Conservation (phyloP, 768 basidiomycete genomes). For the Boletales sp. region DNA sequence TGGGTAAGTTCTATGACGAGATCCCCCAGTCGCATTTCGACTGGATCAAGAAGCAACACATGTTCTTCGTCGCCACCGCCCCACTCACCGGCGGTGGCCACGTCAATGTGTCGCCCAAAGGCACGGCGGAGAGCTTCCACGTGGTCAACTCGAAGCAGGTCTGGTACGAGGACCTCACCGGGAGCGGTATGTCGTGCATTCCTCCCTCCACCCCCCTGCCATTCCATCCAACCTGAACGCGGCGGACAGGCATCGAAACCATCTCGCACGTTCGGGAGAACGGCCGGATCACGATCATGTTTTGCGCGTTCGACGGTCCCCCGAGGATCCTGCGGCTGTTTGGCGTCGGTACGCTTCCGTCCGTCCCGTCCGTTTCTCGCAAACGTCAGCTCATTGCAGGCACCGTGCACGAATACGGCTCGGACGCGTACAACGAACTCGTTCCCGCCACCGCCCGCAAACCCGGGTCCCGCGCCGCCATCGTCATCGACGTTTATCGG, state of each 20-base stretch:
- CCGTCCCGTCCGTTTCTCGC: too few relatives aligned
- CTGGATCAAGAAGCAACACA: conserved; percentile 61
- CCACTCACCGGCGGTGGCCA: conserved; percentile 56
- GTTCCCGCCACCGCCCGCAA: conserved; percentile 46
- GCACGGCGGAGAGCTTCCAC: conserved; percentile 61
- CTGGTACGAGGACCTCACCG: conserved; percentile 74
- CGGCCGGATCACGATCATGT: conserved; percentile 59
- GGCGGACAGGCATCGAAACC: conserved; percentile 49
- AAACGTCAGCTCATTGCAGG: conserved; percentile 34
- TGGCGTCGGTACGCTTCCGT: conserved; percentile 52
- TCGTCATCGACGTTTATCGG: conserved; percentile 59
- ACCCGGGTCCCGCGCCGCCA: conserved; percentile 57
- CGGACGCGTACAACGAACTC: conserved; percentile 53
- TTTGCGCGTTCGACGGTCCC: conserved; percentile 59
- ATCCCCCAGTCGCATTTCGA: conserved; percentile 51
- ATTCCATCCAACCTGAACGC: background rate
- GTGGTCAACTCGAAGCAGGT: conserved; percentile 50
- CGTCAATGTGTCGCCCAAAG: conserved; percentile 69
- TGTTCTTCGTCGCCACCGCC: conserved; percentile 72
- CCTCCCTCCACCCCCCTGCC: background rate
- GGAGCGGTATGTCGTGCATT: conserved; percentile 45
- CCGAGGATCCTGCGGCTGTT: conserved; percentile 57
- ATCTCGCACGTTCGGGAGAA: conserved; percentile 63
- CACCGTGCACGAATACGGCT: conserved; percentile 58
- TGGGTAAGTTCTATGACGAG: conserved; percentile 57